Evolutionary conservation across 768 basidiomycete species (phyloP).

Genomic region (Mycena chlorophos): DNA sequence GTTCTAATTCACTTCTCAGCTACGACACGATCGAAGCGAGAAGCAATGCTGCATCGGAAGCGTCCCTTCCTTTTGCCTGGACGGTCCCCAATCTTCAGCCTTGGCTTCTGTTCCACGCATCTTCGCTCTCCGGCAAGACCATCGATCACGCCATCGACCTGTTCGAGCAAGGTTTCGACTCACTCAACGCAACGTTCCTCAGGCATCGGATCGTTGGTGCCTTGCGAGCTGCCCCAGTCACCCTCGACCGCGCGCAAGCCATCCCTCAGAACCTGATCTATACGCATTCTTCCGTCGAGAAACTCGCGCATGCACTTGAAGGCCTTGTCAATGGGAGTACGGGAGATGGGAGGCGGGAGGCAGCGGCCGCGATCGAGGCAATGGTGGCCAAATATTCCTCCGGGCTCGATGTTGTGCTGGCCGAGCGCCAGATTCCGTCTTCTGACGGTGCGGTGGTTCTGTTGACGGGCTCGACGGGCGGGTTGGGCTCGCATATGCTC

Average conservation of each 20-base stretch:
- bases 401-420: background rate
- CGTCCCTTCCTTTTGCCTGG: slow-evolving; percentile 17
- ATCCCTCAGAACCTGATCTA: background rate
- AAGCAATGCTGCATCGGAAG: background rate
- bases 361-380: background rate
- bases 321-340: background rate
- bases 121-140: slow-evolving; percentile 3
- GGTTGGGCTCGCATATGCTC: slow-evolving; percentile 36
- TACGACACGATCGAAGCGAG: slow-evolving; percentile 21
- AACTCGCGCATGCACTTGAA: background rate
- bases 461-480: slow-evolving; percentile 33
- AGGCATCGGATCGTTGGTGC: slow-evolving; percentile 36
- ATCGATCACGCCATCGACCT: slow-evolving; percentile 23
- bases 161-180: slow-evolving; percentile 36
- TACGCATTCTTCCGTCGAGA: background rate
- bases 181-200: slow-evolving; percentile 38
- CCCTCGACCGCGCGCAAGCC: background rate
- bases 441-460: slow-evolving; percentile 3
- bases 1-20: slow-evolving; percentile 4
- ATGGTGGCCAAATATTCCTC: background rate
- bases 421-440: background rate
- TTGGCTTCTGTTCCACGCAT: slow-evolving; percentile 24
- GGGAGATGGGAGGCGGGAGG: background rate
- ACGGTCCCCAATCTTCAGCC: slow-evolving; percentile 2
- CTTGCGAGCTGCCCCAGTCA: slow-evolving; percentile 17